Conservation (phyloP, 2,329 filamentous ascomycete genomes). For the Talaromyces albobiverticillius region DNA sequence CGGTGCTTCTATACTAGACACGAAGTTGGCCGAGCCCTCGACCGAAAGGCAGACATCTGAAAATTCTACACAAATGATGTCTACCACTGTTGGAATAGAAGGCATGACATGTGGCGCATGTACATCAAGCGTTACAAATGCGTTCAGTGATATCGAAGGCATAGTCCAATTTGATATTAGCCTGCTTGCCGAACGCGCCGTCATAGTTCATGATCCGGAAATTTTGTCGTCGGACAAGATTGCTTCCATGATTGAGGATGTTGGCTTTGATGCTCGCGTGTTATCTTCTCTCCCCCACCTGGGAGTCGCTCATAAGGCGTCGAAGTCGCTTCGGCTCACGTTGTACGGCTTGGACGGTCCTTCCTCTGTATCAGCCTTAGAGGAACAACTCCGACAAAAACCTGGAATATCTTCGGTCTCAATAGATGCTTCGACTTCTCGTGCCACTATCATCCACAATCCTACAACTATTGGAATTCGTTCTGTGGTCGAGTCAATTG, state of each 20-base stretch:
- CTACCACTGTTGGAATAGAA: conserved; percentile 83
- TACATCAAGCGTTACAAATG: conserved; percentile 83
- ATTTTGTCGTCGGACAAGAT: conserved; percentile 72
- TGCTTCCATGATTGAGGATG: conserved; percentile 78
- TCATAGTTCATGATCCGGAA: conserved; percentile 75
- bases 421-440: conserved; percentile 69
- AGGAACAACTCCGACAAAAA: conserved; percentile 62
- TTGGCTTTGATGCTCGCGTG: conserved; percentile 83
- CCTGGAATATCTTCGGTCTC: conserved; percentile 72
- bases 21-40: conserved; percentile 36
- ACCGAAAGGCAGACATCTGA: conserved; percentile 26
- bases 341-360: conserved; percentile 76
- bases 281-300: conserved; percentile 68
- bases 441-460: conserved; percentile 71
- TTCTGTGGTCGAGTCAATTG: conserved; percentile 75
- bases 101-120: conserved; percentile 98
- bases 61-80: conserved; percentile 47
- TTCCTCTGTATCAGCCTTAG: conserved; percentile 68
- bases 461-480: conserved; percentile 73
- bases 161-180: conserved; percentile 91
- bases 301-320: conserved; percentile 52
- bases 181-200: conserved; percentile 84
- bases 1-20: conserved; percentile 74
- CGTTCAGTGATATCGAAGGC: conserved; percentile 74
- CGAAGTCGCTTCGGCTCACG: conserved; percentile 71